Base-by-base conservation (phyloP, 2,329 filamentous ascomycete genomes). In the Aspergillus alliaceus region DNA sequence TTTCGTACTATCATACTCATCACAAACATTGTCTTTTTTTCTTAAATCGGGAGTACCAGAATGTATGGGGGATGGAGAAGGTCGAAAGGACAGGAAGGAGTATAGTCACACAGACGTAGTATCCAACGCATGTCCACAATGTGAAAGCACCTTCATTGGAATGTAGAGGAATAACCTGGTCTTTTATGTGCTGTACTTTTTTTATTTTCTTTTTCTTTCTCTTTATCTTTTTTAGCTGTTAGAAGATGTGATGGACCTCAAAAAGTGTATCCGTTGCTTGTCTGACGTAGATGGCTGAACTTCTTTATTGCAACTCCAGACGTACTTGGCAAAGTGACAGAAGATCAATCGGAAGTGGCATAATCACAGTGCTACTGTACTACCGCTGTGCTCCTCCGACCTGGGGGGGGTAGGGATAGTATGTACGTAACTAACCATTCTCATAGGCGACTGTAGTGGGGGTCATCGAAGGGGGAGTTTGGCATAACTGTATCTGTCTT, bases 401-500 rank as follows among this genome's bases (percentile, higher is more conserved):
- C n/a, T 46, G 18, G 39, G 37, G 29, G 18, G 5, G 9, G 27
- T 29, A 29, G 27, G 27, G 27, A 29, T 5, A 29, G 15, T 35
- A 31, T 51, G 37, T 40, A 51, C 40, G 40, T 44, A 44, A 44
- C 40, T 44, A 15, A 29, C 40, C 24, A 44, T 18, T 44, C 40
- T 11, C 40, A 44, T 44, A 44, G 15, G 22, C 24, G 50, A 57
- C 46, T 51, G 35, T 42, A 48, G 54, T 57, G 54, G 54, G 54
- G 54, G 35, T 39, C 31, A 49, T 29, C n/a, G 12, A 18, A 48
- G 51, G 54, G 54, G 39, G 53, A 46, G 31, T 53, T 51, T 32
- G 54, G 51, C 51, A 54, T 44, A 44, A 44, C 22, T 44, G 15
- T 29, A 44, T 44, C 24, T 29, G 9, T 29, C 9, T 5, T 29